These are phyloP conservation scores for Moesziomyces sp. DNA, from an alignment of 1,284 basidiomycete genomes.

Conservation along the genomic window DNA sequence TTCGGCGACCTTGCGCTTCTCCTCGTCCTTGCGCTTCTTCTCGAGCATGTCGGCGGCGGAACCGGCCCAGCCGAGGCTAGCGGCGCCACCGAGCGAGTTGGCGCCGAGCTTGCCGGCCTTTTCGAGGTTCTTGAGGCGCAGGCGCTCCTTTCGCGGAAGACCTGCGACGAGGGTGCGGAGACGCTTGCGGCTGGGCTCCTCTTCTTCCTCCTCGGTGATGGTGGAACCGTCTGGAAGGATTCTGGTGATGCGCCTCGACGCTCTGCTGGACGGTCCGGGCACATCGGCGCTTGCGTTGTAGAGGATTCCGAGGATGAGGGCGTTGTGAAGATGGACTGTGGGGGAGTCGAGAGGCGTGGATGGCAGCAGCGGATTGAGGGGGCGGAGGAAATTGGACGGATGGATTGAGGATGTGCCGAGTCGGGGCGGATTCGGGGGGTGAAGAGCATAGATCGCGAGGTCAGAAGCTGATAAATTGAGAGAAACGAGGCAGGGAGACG, in stretches of 20 bases:
- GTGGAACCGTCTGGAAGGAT: conserved; percentile 40
- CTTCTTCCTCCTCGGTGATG: conserved; percentile 50
- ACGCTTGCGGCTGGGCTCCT: conserved; percentile 61
- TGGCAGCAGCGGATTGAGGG: not conserved
- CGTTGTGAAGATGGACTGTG: conserved; percentile 69
- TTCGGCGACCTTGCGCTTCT: conserved; percentile 61
- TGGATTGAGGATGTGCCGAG: not conserved
- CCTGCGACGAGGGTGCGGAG: conserved; percentile 60
- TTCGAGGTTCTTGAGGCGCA: conserved; percentile 60
- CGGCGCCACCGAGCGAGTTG: conserved; percentile 28
- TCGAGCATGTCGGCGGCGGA: conserved; percentile 66
- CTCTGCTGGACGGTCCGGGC: conserved; percentile 52
- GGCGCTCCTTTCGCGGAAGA: conserved; percentile 57
- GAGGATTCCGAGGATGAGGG: conserved; percentile 69
- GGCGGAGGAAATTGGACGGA: not conserved
- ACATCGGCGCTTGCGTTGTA: conserved; percentile 67
- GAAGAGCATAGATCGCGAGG: not conserved
- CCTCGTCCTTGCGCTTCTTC: conserved; percentile 66
- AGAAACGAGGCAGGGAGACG: not conserved
- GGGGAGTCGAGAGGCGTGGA: not conserved
- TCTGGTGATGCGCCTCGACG: conserved; percentile 39
- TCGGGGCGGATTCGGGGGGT: not conserved
- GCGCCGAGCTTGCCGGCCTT: conserved; percentile 47
- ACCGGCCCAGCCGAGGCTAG: conserved; percentile 62
- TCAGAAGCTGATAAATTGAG: conserved; percentile 1